phyloP scores from a whole-genome alignment of 768 basidiomycete species.

The Dentipellis sp. region DNA sequence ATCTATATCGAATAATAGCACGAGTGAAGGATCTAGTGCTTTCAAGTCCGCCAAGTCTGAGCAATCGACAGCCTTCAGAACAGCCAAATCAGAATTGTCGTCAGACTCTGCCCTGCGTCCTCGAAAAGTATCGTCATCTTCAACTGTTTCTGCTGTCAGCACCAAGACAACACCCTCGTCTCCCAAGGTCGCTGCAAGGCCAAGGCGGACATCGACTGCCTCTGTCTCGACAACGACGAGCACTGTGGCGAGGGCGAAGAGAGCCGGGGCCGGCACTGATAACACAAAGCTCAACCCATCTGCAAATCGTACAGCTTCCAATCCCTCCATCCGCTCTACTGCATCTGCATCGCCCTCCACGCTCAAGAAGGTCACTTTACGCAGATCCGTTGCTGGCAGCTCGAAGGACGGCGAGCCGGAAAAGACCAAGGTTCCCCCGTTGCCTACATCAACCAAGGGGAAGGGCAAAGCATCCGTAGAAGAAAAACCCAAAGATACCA shows the following conservation, averaged over 20 bases:
- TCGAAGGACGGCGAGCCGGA: conserved; percentile 5
- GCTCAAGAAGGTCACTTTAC: conserved; percentile 11
- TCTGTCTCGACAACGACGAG: conserved; percentile 11
- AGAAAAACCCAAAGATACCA: background rate
- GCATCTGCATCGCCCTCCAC: conserved; percentile 13
- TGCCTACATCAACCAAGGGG: conserved; percentile 3
- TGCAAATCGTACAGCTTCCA: conserved; percentile 5
- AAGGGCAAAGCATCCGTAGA: conserved; percentile 8
- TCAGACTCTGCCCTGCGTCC: conserved; percentile 24
- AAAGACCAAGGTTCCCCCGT: conserved; percentile 1
- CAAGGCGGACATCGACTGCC: conserved; percentile 7
- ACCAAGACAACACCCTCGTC: conserved; percentile 16
- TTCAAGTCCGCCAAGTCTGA: conserved; percentile 34
- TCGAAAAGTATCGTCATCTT: conserved; percentile 22
- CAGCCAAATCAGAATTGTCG: conserved; percentile 29
- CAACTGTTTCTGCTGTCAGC: conserved; percentile 22
- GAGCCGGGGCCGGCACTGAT: conserved; percentile 6
- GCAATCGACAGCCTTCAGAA: conserved; percentile 30
- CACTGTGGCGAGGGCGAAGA: conserved; percentile 7
- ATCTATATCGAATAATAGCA: conserved; percentile 11
- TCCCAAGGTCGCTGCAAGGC: conserved; percentile 9
- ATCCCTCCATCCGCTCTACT: conserved; percentile 10
- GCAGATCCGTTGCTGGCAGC: conserved; percentile 6
- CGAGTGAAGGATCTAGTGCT: conserved; percentile 30
- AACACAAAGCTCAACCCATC: conserved; percentile 3